A percentile compares a stretch with the other conserved stretches of the same genome.
Evolutionary conservation across 2,329 filamentous ascomycete species (phyloP).

Genomic region (Bipolaris bicolor): DNA sequence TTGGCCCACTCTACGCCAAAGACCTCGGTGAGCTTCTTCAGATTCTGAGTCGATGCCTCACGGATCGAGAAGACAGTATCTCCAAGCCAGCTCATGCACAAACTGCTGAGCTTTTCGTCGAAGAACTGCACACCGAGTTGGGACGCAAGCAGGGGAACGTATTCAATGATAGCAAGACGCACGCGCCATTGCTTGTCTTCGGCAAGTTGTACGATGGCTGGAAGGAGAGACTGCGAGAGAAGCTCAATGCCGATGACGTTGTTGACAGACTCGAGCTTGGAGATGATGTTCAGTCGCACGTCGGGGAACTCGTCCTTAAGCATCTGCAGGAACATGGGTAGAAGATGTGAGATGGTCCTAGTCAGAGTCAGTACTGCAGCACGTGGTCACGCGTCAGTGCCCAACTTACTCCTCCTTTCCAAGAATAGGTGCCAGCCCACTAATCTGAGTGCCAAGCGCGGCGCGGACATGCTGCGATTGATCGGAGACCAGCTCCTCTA

Average conservation of each 20-base stretch:
- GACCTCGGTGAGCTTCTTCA: slow-evolving; percentile 98
- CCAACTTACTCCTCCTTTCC: slow-evolving; percentile 91
- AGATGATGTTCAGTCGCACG: slow-evolving; percentile 97
- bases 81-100: slow-evolving; percentile 98
- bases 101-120: slow-evolving; percentile 90
- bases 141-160: slow-evolving; percentile 93
- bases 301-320: slow-evolving; percentile 99
- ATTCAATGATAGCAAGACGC: slow-evolving; percentile 97
- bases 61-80: slow-evolving; percentile 99
- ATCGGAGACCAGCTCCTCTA: slow-evolving; percentile 95
- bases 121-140: slow-evolving; percentile 98
- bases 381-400: slow-evolving; percentile 29
- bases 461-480: slow-evolving; percentile 96
- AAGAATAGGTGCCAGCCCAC: slow-evolving; percentile 92
- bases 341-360: slow-evolving; percentile 92
- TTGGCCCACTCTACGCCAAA: slow-evolving; percentile 98
- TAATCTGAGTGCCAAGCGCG: slow-evolving; percentile 94
- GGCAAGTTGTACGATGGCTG: slow-evolving; percentile 94
- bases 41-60: slow-evolving; percentile 94
- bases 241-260: slow-evolving; percentile 98
- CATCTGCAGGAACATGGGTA: slow-evolving; percentile 99
- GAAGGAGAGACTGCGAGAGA: slow-evolving; percentile 92
- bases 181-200: slow-evolving; percentile 99
- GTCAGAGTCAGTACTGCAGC: slow-evolving; percentile 23
- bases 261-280: slow-evolving; percentile 98